Evolutionary conservation across 2,329 filamentous ascomycete genomes (phyloP), one percentile per base, ranked within the genome.

Genomic region (Cladosporium austrohemisphaericum): DNA sequence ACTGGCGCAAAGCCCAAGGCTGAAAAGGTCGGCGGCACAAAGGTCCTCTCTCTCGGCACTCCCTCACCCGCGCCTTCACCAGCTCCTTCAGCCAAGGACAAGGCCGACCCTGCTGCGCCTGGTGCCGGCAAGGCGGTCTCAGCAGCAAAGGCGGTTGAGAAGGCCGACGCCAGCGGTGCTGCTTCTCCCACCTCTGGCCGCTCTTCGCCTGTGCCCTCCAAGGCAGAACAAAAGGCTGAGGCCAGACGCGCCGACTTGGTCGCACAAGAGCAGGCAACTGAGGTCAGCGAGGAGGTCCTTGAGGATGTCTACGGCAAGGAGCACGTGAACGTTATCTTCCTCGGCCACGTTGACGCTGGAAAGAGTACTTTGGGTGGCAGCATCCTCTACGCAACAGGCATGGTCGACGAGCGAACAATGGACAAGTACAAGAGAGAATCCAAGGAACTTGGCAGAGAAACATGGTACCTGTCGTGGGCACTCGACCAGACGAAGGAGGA

Each of bases 401-500:
- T 97, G 93, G 93, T 98, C n/a, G 94, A 98, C 65, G 90, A 98
- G 72, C 83, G 93, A 67, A 98, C 93, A 28, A 82, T 98, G 78
- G 93, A 98, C 47, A 98, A 98, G 73, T 95, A 95, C 77, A 95
- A 92, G 80, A 83, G 82, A 60, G 94, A 98, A 64, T 92, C 93
- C 43, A 97, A 95, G 76, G 93, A 97, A 9, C 79, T 93, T 57
- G 93, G 93, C 46, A 87, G 91, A 75, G 93, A 97, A 74, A 95
- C 92, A 3, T 98, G 93, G 93, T 98, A 97, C 69, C 79, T 98
- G 18, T 98, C 93, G 35, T 98, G 94, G 93, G 94, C 91, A 54
- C 80, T 98, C 61, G 93, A 98, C 78, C 70, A 97, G 69, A 98
- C 90, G 59, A 95, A 92, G 71, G 94, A 98, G 70, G 93, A 98